phyloP scores from a whole-genome alignment of 192 early-diverging fungal species.

The Powellomyces hirtus region DNA sequence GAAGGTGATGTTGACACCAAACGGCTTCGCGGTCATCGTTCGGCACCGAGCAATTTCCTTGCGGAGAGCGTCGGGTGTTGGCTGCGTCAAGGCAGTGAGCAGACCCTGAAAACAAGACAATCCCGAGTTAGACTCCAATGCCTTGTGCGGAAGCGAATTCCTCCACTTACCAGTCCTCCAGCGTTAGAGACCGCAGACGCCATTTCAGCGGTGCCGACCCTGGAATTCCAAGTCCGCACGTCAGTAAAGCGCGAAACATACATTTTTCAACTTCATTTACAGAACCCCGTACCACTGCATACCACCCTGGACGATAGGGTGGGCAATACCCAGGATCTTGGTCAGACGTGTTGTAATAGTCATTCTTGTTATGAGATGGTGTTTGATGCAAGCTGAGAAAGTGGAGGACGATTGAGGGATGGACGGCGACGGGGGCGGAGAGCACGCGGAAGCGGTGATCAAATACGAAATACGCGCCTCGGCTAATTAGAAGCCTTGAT shows the following conservation, averaged over 20 bases:
- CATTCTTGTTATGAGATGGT: slow-evolving; percentile 36
- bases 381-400: no score
- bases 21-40: slow-evolving; percentile 73
- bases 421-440: no score
- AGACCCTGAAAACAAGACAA: slow-evolving; percentile 43
- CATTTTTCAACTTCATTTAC: neutral
- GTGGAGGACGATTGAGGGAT: no score
- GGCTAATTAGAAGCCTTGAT: no score
- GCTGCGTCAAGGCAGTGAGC: slow-evolving; percentile 70
- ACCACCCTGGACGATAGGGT: slow-evolving; percentile 72
- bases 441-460: no score
- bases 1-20: slow-evolving; percentile 80
- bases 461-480: no score
- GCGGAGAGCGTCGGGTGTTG: slow-evolving; percentile 72
- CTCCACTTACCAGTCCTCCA: slow-evolving; percentile 59
- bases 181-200: slow-evolving; percentile 76
- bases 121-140: no score
- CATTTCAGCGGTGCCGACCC: slow-evolving; percentile 60
- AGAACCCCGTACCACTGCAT: slow-evolving; percentile 66
- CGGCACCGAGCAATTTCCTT: slow-evolving; percentile 70
- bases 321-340: slow-evolving; percentile 64
- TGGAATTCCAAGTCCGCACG: neutral
- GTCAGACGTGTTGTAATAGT: slow-evolving; percentile 64
- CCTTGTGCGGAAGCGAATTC: neutral
- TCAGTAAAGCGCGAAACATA: neutral